Evolutionary conservation across 75 land plant species (phyloP).

Genomic region (Azolla pinnata): DNA sequence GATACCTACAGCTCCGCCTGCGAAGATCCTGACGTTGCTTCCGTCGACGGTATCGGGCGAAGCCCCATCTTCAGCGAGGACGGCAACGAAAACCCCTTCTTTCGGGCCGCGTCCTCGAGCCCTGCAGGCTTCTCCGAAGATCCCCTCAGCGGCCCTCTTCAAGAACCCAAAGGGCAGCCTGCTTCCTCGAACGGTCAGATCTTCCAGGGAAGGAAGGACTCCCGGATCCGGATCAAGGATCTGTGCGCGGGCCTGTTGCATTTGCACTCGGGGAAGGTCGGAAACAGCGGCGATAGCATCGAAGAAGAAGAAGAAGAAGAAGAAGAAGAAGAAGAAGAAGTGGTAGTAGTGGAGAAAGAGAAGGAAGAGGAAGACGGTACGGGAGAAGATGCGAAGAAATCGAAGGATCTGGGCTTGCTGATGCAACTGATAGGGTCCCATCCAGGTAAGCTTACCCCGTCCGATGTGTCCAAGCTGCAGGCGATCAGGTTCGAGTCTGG

Average conservation of each 20-base stretch:
- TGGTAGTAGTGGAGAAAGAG: not conserved
- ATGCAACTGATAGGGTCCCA: too few relatives aligned
- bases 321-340: not conserved
- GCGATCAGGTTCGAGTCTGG: constrained; percentile 3
- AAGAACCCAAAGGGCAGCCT: not conserved
- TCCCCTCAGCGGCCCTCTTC: not conserved
- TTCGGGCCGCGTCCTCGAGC: not conserved
- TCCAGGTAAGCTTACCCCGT: not conserved
- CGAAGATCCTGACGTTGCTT: not conserved
- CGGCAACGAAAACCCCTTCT: not conserved
- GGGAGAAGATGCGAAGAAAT: not conserved
- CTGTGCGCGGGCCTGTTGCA: constrained; percentile 6
- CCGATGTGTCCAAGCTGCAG: not conserved
- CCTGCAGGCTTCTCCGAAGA: not conserved
- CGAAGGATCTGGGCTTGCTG: not conserved
- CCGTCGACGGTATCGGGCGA: not conserved
- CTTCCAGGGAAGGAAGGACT: not conserved
- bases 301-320: not conserved
- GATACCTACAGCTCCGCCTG: constrained; percentile 5
- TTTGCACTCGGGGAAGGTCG: constrained; percentile 1
- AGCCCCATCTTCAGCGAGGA: constrained; percentile 6
- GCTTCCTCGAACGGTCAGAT: not conserved
- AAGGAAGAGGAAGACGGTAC: not conserved
- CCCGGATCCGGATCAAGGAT: not conserved
- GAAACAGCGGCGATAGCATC: constrained; percentile 1